Conservation (phyloP, 2,329 filamentous ascomycete genomes). For the Aschersonia sp. region DNA sequence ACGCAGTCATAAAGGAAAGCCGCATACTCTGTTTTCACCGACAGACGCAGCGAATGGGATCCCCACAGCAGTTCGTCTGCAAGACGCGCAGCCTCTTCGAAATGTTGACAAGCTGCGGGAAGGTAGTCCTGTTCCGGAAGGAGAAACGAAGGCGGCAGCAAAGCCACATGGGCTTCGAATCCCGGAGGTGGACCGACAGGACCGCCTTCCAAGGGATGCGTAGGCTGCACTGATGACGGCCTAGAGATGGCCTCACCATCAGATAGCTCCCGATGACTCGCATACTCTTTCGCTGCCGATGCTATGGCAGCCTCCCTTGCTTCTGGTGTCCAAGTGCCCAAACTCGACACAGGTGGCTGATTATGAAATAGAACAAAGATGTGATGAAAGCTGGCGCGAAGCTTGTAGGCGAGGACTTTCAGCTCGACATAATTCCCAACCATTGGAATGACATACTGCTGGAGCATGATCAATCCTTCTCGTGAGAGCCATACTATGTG, state of each 20-base stretch:
- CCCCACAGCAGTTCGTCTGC: constrained; percentile 68
- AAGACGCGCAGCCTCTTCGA: constrained; percentile 59
- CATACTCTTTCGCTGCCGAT: constrained; percentile 18
- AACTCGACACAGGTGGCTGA: constrained; percentile 57
- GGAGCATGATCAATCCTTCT: constrained; percentile 77
- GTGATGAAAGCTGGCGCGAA: constrained; percentile 89
- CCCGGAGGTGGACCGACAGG: constrained; percentile 43
- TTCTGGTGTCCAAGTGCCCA: constrained; percentile 37
- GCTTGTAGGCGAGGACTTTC: constrained; percentile 79
- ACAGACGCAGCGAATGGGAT: constrained; percentile 77
- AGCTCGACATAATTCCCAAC: constrained; percentile 66
- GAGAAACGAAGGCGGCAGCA: constrained; percentile 54
- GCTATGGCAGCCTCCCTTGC: constrained; percentile 20
- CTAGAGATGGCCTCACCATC: constrained; percentile 25
- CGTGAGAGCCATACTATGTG: constrained; percentile 93
- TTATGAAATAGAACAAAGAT: constrained; percentile 96
- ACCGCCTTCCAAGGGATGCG: constrained; percentile 38
- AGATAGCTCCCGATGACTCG: constrained; percentile 33
- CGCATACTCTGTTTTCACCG: constrained; percentile 80
- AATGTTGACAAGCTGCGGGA: constrained; percentile 66
- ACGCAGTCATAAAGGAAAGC: constrained; percentile 90
- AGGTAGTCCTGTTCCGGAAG: constrained; percentile 70
- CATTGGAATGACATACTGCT: constrained; percentile 77
- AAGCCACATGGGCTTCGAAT: constrained; percentile 25
- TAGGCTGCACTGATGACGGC: constrained; percentile 30